These are phyloP conservation scores for Cutaneotrichosporon mucoides DNA, from an alignment of 1,284 basidiomycete genomes.

Conservation along the genomic window DNA sequence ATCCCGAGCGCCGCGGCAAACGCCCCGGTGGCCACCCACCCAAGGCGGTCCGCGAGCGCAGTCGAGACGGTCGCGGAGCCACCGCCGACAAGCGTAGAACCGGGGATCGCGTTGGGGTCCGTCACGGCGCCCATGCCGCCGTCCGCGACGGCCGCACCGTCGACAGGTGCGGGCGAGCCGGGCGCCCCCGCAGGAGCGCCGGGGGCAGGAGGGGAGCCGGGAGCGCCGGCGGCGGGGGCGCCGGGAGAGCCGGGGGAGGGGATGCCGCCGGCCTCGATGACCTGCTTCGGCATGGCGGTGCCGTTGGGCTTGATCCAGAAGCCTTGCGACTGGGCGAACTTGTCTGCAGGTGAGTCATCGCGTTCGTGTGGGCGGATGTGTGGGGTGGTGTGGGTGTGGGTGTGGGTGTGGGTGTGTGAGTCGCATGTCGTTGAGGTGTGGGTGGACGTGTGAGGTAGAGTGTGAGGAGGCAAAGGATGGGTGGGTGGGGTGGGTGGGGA, in stretches of 20 bases:
- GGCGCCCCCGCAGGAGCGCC: not conserved
- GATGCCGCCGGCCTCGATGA: not conserved
- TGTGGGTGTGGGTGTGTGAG: too few relatives aligned
- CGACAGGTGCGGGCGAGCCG: not conserved
- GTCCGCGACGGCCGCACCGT: not conserved
- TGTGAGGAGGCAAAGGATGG: not conserved
- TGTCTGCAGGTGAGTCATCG: slow-evolving; percentile 84
- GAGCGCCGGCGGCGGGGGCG: not conserved
- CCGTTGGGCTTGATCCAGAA: slow-evolving; percentile 19
- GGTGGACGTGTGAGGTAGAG: slow-evolving; percentile 38
- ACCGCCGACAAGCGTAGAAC: not conserved
- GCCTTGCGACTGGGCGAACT: slow-evolving; percentile 55
- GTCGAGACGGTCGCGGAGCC: not conserved
- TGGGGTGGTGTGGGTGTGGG: too few relatives aligned
- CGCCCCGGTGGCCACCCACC: too few relatives aligned
- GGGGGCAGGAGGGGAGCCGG: not conserved
- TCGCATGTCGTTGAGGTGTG: too few relatives aligned
- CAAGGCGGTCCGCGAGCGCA: too few relatives aligned
- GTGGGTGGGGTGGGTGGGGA: too few relatives aligned
- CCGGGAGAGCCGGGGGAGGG: not conserved
- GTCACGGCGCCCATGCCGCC: not conserved
- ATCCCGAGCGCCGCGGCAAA: too few relatives aligned
- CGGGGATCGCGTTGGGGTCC: not conserved
- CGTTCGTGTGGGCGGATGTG: too few relatives aligned
- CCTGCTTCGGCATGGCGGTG: slow-evolving; percentile 7